A percentile compares a stretch with the other conserved stretches of the same genome.
phyloP scores from a whole-genome alignment of 352 stramenopile genomes.

The Phytophthora hybrid region DNA sequence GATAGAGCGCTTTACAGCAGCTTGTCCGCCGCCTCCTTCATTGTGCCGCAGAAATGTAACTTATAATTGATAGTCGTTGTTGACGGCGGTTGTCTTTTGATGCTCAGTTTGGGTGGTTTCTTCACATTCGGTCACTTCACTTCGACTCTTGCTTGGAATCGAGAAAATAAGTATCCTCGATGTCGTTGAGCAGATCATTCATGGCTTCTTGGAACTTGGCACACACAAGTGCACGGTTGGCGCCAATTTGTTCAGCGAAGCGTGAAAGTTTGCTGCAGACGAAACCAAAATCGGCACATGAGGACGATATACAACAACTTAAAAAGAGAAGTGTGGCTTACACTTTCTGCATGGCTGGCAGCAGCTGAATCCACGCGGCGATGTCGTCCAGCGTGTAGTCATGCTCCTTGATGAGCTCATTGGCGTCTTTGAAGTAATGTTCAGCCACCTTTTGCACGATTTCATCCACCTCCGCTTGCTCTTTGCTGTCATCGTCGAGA shows the following conservation, averaged over 20 bases:
- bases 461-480: conserved; percentile 77
- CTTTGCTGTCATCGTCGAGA: conserved; percentile 62
- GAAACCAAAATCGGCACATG: conserved; percentile 7
- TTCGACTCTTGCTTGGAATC: conserved; percentile 59
- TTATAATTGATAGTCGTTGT: conserved; percentile 39
- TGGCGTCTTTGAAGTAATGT: conserved; percentile 84
- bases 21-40: conserved; percentile 19
- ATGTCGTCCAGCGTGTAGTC: conserved; percentile 79
- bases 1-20: conserved; percentile 20
- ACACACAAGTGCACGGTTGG: conserved; percentile 59
- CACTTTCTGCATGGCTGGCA: conserved; percentile 86
- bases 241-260: conserved; percentile 81
- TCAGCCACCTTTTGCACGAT: conserved; percentile 81
- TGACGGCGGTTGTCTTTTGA: neutral
- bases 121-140: conserved; percentile 45
- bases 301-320: neutral
- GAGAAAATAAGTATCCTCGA: conserved; percentile 70
- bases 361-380: conserved; percentile 75
- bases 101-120: neutral
- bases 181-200: conserved; percentile 77
- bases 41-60: conserved; percentile 39
- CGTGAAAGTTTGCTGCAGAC: conserved; percentile 74
- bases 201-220: conserved; percentile 78
- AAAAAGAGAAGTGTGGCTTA: conserved; percentile 32
- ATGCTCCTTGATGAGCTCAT: conserved; percentile 76